A percentile compares a stretch with the other conserved stretches of the same genome.
Evolutionary conservation across 495 filamentous ascomycete species (phyloP).

Genomic region (Tuber calosporum): DNA sequence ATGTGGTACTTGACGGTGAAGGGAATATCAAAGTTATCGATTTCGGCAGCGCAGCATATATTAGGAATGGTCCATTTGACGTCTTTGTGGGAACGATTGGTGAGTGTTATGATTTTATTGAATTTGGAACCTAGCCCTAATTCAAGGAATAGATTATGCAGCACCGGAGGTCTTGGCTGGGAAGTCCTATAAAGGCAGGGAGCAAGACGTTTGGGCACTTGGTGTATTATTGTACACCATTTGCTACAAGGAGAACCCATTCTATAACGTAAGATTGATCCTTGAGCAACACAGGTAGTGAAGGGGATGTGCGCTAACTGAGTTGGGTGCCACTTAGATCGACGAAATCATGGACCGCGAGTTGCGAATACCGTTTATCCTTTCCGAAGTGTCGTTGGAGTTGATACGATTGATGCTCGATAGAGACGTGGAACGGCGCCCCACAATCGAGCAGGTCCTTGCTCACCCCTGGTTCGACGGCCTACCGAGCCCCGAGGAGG

Average conservation of each 20-base stretch:
- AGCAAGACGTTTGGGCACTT: slow-evolving; percentile 98
- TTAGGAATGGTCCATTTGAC: slow-evolving; percentile 96
- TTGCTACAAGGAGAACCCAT: slow-evolving; percentile 98
- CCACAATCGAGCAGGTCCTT: slow-evolving; percentile 74
- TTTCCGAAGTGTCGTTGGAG: slow-evolving; percentile 86
- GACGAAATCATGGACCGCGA: slow-evolving; percentile 99
- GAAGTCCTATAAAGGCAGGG: slow-evolving; percentile 85
- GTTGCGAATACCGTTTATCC: slow-evolving; percentile 78
- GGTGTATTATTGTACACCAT: slow-evolving; percentile 97
- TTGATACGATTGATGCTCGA: slow-evolving; percentile 85
- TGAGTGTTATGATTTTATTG: slow-evolving; percentile 47
- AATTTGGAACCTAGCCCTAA: neutral
- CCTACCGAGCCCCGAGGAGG: slow-evolving; percentile 37
- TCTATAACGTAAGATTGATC: slow-evolving; percentile 60
- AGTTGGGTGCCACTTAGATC: slow-evolving; percentile 46
- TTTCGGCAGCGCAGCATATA: slow-evolving; percentile 95
- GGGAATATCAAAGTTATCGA: slow-evolving; percentile 96
- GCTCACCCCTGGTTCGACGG: slow-evolving; percentile 68
- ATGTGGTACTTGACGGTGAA: slow-evolving; percentile 90
- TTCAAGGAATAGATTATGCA: slow-evolving; percentile 68
- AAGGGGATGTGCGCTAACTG: neutral
- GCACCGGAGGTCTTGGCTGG: slow-evolving; percentile 95
- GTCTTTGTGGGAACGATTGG: slow-evolving; percentile 98
- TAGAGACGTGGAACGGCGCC: slow-evolving; percentile 71
- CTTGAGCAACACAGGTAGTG: neutral